Evolutionary conservation across 2,329 filamentous ascomycete species (phyloP), one percentile per base, ranked within the genome.

Genomic region (Fusarium ramigenum): DNA sequence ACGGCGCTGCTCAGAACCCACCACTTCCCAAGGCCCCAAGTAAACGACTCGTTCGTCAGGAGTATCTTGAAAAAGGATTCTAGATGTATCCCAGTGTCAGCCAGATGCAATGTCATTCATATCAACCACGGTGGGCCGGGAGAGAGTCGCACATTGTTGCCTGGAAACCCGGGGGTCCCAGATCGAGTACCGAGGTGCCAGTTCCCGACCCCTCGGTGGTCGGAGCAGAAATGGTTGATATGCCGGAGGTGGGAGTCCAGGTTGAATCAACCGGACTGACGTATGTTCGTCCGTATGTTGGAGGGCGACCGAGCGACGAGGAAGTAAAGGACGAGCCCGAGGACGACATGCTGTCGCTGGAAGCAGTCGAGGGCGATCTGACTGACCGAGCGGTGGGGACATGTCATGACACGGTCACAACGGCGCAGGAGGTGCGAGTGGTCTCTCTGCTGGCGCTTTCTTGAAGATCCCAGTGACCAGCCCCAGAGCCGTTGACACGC

Each of bases 131-230:
- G 25, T 60, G 42, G 25, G 39, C 10, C 54, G 43, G 42, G 36
- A 42, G 36, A 42, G 32, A 47, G 54, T 66, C 77, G 66, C 84
- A 88, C 86, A 88, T 87, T 76, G 86, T 87, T 77, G 86, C 86
- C 81, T 87, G 84, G 72, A 86, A 88, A 58, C 86, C 86, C 39
- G 86, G 86, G 59, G 86, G 86, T 8, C 86, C 86, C 50, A 88
- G 82, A 74, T 88, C 86, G 46, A 87, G 82, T 40, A 85, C 81
- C 80, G 61, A 86, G 79, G 70, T 84, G 79, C 65, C 82, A 80
- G 73, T 83, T 79, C 66, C 73, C 52, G 80, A 81, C 61, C 72
- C 77, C 65, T 79, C 79, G 52, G 78, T 82, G 62, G 85, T 86
- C 23, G 84, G 78, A 39, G 78, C 84, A 61, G 85, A 87, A 64